phyloP scores from a whole-genome alignment of 208 protist genomes.

The Trypanosoma congolense region DNA sequence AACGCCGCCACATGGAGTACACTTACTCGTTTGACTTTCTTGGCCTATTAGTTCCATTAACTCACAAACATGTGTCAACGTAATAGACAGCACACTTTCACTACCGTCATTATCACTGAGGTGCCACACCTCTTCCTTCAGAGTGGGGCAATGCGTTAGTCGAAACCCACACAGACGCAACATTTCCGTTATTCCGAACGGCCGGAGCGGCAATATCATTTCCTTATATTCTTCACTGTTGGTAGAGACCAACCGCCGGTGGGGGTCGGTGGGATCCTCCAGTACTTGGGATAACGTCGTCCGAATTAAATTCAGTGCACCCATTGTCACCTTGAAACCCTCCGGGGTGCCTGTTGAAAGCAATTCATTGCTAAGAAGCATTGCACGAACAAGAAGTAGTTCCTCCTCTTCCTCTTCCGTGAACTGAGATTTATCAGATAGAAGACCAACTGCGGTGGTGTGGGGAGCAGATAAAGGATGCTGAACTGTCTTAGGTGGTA shows the following conservation, averaged over 20 bases:
- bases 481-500: no score
- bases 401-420: slow-evolving; percentile 63
- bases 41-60: slow-evolving; percentile 20
- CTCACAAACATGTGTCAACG: slow-evolving; percentile 31
- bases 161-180: slow-evolving; percentile 64
- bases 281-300: slow-evolving; percentile 48
- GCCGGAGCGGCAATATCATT: slow-evolving; percentile 55
- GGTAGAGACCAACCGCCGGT: slow-evolving; percentile 57
- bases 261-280: slow-evolving; percentile 38
- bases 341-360: slow-evolving; percentile 27
- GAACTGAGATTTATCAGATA: slow-evolving; percentile 25
- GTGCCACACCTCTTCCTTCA: slow-evolving; percentile 47
- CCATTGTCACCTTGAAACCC: slow-evolving; percentile 36
- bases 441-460: slow-evolving; percentile 9
- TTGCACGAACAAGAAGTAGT: slow-evolving; percentile 39
- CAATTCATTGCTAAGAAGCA: slow-evolving; percentile 71
- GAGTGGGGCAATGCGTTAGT: slow-evolving; percentile 31
- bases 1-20: slow-evolving; percentile 10
- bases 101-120: slow-evolving; percentile 53
- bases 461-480: background rate
- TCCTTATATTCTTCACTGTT: slow-evolving; percentile 52
- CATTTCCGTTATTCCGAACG: slow-evolving; percentile 49
- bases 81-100: slow-evolving; percentile 35
- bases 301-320: slow-evolving; percentile 36
- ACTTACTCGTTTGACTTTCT: background rate